Conservation (phyloP, 1,284 basidiomycete genomes). For the Trametes pubescens region DNA sequence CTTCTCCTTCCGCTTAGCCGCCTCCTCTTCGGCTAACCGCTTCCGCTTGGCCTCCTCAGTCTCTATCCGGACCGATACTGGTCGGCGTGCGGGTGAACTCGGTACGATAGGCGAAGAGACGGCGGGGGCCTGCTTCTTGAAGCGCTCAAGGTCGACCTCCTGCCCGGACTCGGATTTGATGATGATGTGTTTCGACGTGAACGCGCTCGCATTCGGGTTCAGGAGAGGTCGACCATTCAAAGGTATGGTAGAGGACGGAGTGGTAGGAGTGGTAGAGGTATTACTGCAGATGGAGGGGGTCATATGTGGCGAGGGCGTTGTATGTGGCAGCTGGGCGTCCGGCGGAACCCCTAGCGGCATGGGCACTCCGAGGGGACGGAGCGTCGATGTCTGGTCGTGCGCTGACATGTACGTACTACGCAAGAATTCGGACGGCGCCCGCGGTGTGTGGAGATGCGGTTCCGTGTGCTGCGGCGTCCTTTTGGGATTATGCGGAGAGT, state of each 20-base stretch:
- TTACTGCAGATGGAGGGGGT: conserved; percentile 56
- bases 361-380: conserved; percentile 72
- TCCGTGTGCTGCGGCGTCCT: conserved; percentile 52
- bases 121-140: conserved; percentile 54
- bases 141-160: conserved; percentile 62
- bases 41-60: conserved; percentile 57
- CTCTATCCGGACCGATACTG: conserved; percentile 50
- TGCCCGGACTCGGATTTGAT: conserved; percentile 65
- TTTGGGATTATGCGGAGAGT: conserved; percentile 42
- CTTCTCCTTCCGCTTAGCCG: conserved; percentile 48
- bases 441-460: conserved; percentile 42
- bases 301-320: conserved; percentile 58
- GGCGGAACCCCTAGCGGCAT: conserved; percentile 63
- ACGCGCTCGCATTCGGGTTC: conserved; percentile 68
- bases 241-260: conserved; percentile 56
- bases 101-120: conserved; percentile 51
- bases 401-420: conserved; percentile 67
- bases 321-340: conserved; percentile 56
- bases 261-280: conserved; percentile 69
- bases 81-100: conserved; percentile 49
- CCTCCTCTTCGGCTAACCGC: conserved; percentile 59
- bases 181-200: conserved; percentile 67
- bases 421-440: conserved; percentile 50
- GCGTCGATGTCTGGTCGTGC: conserved; percentile 60
- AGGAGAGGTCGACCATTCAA: conserved; percentile 50